Evolutionary conservation across 768 basidiomycete genomes (phyloP), one percentile per base, ranked within the genome.

Genomic region (Psilocybe cubensis): DNA sequence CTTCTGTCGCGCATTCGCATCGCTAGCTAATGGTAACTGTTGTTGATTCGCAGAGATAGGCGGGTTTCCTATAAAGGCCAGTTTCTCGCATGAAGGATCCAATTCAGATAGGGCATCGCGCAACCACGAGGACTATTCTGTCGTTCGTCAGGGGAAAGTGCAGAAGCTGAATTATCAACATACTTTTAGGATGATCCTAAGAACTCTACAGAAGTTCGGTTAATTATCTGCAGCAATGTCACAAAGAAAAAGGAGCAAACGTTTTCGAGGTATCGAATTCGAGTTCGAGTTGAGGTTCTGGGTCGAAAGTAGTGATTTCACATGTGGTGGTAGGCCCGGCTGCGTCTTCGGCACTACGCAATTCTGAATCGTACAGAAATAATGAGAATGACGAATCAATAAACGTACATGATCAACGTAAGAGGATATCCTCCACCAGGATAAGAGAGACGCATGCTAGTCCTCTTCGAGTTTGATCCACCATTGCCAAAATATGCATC

Each of bases 51-150:
- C 59, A 35, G 72, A 69, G 18, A 71, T 63, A 38, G 83, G 79
- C 1, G 93, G 91, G 52, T 88, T 87, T 42, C 90, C 86, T 23
- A 91, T 84, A 70, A 98, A 86, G 0, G 90, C 92, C 18, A 98
- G 79, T 58, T 87, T 91, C 41, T 92, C 87, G 68, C 89, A 93
- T 0, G 93, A 91, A 17, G 93, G 84, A 63, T 98, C 95, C 12
- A 99, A 79, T 67, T 98, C 96, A 10, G 88, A 87, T 12, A 98
- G 82, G 0, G 96, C 94, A 57, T 97, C 94, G 41, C 92, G 87
- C 29, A 98, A 87, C 92, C 94, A 96, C 4, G 91, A 95, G 2
- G 96, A 96, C 84, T 79, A 54, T 20, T 18, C 6, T 14, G 23
- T n/a, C 1, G n/a, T 42, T 20, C 40, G 44, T 7, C 14, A 11